phyloP scores from a whole-genome alignment of 495 filamentous ascomycete genomes.

The Terfezia claveryi region DNA sequence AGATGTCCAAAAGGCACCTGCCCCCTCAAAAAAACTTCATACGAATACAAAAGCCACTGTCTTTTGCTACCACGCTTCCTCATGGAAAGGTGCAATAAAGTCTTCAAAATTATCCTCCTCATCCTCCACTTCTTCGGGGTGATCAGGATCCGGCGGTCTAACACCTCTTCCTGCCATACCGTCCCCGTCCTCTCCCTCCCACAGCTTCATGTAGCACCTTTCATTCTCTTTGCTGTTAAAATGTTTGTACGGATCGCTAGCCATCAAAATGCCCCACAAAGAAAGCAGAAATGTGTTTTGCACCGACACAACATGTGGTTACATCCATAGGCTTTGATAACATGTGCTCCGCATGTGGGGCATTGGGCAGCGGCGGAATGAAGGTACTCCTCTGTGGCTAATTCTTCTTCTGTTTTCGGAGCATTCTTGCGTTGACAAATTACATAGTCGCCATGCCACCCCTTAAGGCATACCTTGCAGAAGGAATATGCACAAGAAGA shows the following conservation, averaged over 20 bases:
- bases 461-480: constrained; percentile 44
- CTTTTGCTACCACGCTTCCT: too few species aligned
- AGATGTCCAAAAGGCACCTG: too few species aligned
- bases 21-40: too few species aligned
- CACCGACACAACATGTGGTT: constrained; percentile 97
- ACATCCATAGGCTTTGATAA: constrained; percentile 81
- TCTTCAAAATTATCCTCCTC: not conserved
- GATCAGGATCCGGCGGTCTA: not conserved
- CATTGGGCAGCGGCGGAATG: constrained; percentile 60
- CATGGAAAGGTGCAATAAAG: too few species aligned
- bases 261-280: constrained; percentile 69
- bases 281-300: constrained; percentile 82
- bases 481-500: constrained; percentile 84
- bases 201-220: constrained; percentile 63
- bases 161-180: constrained; percentile 29
- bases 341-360: constrained; percentile 69
- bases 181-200: constrained; percentile 75
- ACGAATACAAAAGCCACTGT: too few species aligned
- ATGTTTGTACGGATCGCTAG: constrained; percentile 64
- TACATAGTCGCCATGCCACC: constrained; percentile 75
- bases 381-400: constrained; percentile 64
- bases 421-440: constrained; percentile 36
- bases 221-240: constrained; percentile 46
- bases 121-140: not conserved
- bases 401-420: constrained; percentile 60